Base-by-base conservation (phyloP, 2,329 filamentous ascomycete genomes). In the Fusarium sp. region DNA sequence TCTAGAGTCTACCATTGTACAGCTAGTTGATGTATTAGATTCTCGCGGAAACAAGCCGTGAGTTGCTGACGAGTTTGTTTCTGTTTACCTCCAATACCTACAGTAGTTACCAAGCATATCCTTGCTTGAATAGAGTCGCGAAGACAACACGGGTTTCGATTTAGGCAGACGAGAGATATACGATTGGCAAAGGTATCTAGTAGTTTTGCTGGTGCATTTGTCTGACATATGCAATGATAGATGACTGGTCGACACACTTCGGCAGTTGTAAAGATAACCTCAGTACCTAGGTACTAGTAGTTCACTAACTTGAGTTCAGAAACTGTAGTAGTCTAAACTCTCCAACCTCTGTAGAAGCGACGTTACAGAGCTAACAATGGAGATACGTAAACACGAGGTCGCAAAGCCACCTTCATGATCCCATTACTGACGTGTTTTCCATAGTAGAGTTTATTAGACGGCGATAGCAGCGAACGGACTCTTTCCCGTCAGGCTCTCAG, bases 81-180 rank as follows among this genome's bases (percentile, higher is more conserved):
- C 18, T 29, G 37, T 18, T 41, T 8, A 37, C 34, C 34, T 37
- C 18, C 6, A n/a, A 37, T n/a, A n/a, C 18, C 18, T 37, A n/a
- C 34, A 37, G 18, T 37, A 34, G n/a, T 37, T 46, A n/a, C 16
- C 61, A 66, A 66, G 61, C 61, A 61, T 66, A 66, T 61, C 61
- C 63, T 66, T 66, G 63, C 30, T 27, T 48, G 4, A 13, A 40
- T 7, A 41, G 40, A 40, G 34, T 32, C 27, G 29, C 29, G 12
- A 41, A 37, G 46, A 30, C 11, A 34, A 61, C 29, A 40, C 25
- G 18, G n/a, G 61, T 59, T 59, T 65, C 24, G 40, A 41, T 25
- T 51, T 25, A 13, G 41, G 32, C 20, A 29, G 46, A 40, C n/a
- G 12, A 46, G 46, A 59, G 40, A 65, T 42, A 24, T 22, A 46